phyloP scores from a whole-genome alignment of 164 flowering plant genomes.

The Umbilicus rupestris region DNA sequence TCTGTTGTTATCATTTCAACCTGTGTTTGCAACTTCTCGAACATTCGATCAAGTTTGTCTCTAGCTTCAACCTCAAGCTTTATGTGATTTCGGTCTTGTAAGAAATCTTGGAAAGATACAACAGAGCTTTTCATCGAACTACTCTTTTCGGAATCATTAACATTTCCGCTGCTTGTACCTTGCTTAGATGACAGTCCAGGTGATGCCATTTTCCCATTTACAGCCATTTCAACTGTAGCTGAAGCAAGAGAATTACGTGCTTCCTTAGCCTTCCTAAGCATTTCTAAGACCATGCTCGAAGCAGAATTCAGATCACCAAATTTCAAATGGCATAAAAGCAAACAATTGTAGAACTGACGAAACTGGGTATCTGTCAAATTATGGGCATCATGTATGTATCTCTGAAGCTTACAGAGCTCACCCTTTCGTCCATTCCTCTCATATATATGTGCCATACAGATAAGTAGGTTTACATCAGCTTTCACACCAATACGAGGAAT shows the following conservation, averaged over 20 bases:
- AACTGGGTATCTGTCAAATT: constrained; percentile 47
- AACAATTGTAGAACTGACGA: constrained; percentile 74
- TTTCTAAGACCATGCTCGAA: constrained; percentile 69
- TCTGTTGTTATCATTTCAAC: constrained; percentile 61
- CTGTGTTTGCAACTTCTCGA: constrained; percentile 41
- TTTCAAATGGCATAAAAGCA: constrained; percentile 80
- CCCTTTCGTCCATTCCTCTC: constrained; percentile 87
- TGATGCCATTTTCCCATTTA: constrained; percentile 15
- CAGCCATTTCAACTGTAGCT: constrained; percentile 31
- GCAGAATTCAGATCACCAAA: constrained; percentile 82
- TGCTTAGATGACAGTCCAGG: constrained; percentile 14
- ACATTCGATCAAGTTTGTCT: constrained; percentile 29
- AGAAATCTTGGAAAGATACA: constrained; percentile 46
- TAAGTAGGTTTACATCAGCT: constrained; percentile 42
- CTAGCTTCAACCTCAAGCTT: constrained; percentile 56
- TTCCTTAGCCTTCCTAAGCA: constrained; percentile 68
- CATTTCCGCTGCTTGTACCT: constrained; percentile 7
- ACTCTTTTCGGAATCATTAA: constrained; percentile 12
- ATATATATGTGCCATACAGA: constrained; percentile 72
- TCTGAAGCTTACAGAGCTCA: constrained; percentile 78
- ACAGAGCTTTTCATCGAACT: constrained; percentile 11
- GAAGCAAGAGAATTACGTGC: constrained; percentile 60
- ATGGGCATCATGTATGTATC: constrained; percentile 60
- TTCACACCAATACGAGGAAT: constrained; percentile 74
- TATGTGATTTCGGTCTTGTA: constrained; percentile 34